Conservation (phyloP, 192 early-diverging fungal species). For the Allomyces javanicus region DNA sequence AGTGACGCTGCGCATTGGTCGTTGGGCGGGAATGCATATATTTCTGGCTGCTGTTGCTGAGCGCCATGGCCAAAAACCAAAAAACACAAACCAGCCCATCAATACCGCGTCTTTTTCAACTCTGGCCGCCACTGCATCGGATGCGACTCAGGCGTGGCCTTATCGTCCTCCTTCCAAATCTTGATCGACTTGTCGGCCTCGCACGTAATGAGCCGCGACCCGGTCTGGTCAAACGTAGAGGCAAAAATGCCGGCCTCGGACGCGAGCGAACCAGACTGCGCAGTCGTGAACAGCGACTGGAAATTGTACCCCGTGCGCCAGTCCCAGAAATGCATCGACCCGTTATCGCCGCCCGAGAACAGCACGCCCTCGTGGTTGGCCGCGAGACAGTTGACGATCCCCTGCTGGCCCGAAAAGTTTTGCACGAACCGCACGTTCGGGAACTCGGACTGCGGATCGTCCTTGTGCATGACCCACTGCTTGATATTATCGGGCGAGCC, state of each 20-base stretch:
- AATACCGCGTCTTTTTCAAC: neutral
- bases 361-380: slow-evolving; percentile 83
- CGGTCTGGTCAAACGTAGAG: slow-evolving; percentile 86
- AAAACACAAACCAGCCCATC: too few relatives aligned
- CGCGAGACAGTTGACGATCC: slow-evolving; percentile 78
- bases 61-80: too few relatives aligned
- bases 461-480: slow-evolving; percentile 46
- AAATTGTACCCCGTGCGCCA: slow-evolving; percentile 92
- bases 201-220: slow-evolving; percentile 85
- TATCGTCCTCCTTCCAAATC: slow-evolving; percentile 80
- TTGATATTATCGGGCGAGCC: slow-evolving; percentile 81
- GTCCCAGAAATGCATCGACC: slow-evolving; percentile 92
- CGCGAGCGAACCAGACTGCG: slow-evolving; percentile 88
- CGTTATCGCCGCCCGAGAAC: slow-evolving; percentile 94
- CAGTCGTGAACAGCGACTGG: slow-evolving; percentile 66
- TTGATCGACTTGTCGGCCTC: slow-evolving; percentile 99
- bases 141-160: slow-evolving; percentile 19
- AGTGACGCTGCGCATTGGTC: too few relatives aligned
- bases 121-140: slow-evolving; percentile 1
- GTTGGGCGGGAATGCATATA: too few relatives aligned
- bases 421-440: slow-evolving; percentile 89
- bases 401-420: slow-evolving; percentile 66
- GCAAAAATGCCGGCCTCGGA: slow-evolving; percentile 91
- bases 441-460: slow-evolving; percentile 27
- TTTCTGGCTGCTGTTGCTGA: too few relatives aligned